These are phyloP conservation scores for Teunomyces lycoperdinae DNA, from an alignment of 805 yeast genomes.

Conservation along the genomic window DNA sequence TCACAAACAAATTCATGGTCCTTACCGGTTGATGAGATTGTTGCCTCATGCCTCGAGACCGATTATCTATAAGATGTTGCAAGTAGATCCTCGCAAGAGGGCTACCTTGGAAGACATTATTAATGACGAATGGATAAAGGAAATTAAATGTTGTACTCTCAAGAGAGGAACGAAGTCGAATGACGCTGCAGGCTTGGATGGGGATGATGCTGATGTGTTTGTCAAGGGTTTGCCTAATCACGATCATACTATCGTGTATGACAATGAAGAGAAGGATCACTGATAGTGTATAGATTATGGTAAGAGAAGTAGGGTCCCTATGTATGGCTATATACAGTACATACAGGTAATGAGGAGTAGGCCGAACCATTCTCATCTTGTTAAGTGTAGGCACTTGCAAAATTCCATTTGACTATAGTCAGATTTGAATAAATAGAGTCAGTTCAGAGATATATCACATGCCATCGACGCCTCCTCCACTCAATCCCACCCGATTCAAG, in stretches of 20 bases:
- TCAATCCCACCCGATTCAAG: constrained; percentile 35
- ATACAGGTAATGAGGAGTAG: no score
- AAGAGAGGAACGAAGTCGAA: constrained; percentile 17
- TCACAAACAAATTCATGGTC: constrained; percentile 71
- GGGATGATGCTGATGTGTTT: constrained; percentile 35
- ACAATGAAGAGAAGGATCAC: constrained; percentile 4
- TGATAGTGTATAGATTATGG: not conserved
- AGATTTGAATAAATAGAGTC: no score
- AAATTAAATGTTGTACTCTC: constrained; percentile 60
- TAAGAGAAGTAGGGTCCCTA: not conserved
- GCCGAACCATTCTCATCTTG: no score
- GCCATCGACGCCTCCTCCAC: constrained; percentile 14
- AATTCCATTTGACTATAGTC: no score
- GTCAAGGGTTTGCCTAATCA: constrained; percentile 38
- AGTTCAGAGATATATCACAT: not conserved
- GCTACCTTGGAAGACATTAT: constrained; percentile 66
- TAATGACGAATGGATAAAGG: constrained; percentile 67
- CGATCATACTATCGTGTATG: constrained; percentile 36
- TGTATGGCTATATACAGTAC: not conserved
- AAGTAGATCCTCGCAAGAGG: constrained; percentile 57
- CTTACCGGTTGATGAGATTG: constrained; percentile 75
- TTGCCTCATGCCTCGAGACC: constrained; percentile 85
- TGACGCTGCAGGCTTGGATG: constrained; percentile 26
- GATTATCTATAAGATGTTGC: constrained; percentile 61
- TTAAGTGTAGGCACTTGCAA: no score